Evolutionary conservation across 176 grass and related monocot species (phyloP), one percentile per base, ranked within the genome.

Genomic region (Bothriochloa decipiens): DNA sequence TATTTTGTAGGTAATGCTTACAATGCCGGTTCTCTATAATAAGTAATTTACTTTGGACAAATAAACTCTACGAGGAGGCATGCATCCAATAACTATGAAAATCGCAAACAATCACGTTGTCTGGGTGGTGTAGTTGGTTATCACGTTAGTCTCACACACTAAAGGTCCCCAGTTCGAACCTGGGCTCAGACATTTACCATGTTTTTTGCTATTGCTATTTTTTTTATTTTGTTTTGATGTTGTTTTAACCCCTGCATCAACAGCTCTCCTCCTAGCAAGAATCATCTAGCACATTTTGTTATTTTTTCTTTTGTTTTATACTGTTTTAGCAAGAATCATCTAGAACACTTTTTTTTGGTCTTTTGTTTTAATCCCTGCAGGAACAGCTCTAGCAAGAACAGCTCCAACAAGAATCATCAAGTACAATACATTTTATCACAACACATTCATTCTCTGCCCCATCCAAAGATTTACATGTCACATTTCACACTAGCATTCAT

Each of bases 131-230:
- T 90, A 90, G 90, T 92, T 83, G 93, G 90, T 94, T 79, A 90
- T 94, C 74, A 88, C 84, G 88, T 78, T 91, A 89, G 86, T 91
- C 87, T 82, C 74, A 93, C 88, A 94, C 91, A 94, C 88, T 88
- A 91, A 78, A 93, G 88, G 89, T 87, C 89, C 89, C 89, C 92
- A 89, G 92, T 91, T 94, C 88, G 92, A 94, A 77, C 86, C 86
- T 89, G 88, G 86, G 86, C 88, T 89, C 78, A 82, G 88, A 20
- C 18, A 22, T 55, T 57, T 32, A 32, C 2, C 29, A 32, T 32
- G 2, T 32, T 2, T 32, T 32, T 32, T 32, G 1, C 2, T 32
- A 32, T 32, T 32, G 29, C 29, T 32, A 32, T 32, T 32, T 32
- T 32, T 32, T 32, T 32, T n/a, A n/a, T n/a, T 55, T 0, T 8